Conservation (phyloP, 768 basidiomycete genomes). For the Boletus huronensis region DNA sequence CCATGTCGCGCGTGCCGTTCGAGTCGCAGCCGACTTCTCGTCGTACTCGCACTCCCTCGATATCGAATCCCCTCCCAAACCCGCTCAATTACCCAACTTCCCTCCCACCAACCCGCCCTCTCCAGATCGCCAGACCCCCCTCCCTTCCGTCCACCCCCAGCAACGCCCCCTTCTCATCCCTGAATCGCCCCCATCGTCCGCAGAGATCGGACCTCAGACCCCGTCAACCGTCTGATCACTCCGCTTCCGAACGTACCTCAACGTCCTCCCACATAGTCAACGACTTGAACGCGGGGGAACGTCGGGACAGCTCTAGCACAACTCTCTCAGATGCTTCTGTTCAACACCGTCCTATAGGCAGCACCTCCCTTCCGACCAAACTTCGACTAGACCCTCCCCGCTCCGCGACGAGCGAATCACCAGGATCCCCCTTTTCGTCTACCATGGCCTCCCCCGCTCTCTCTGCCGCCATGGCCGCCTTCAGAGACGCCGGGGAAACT, state of each 20-base stretch:
- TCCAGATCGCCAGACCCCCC: slow-evolving; percentile 56
- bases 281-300: slow-evolving; percentile 27
- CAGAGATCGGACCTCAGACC: slow-evolving; percentile 64
- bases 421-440: slow-evolving; percentile 24
- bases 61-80: slow-evolving; percentile 36
- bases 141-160: slow-evolving; percentile 50
- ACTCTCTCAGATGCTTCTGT: slow-evolving; percentile 44
- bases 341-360: slow-evolving; percentile 31
- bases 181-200: slow-evolving; percentile 58
- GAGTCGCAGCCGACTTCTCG: slow-evolving; percentile 36
- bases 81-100: slow-evolving; percentile 34
- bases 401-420: slow-evolving; percentile 12
- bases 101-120: slow-evolving; percentile 46
- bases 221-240: slow-evolving; percentile 50
- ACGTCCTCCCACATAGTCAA: slow-evolving; percentile 38
- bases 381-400: slow-evolving; percentile 17
- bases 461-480: slow-evolving; percentile 61
- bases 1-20: slow-evolving; percentile 42
- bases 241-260: slow-evolving; percentile 48
- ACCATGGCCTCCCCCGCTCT: slow-evolving; percentile 46
- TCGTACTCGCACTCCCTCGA: slow-evolving; percentile 45
- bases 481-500: slow-evolving; percentile 49
- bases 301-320: slow-evolving; percentile 52
- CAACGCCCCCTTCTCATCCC: slow-evolving; percentile 39
- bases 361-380: slow-evolving; percentile 16